Evolutionary conservation across 345 rosid species (phyloP), one percentile per base, ranked within the genome.

Genomic region (Cardiospermum halicacabum): DNA sequence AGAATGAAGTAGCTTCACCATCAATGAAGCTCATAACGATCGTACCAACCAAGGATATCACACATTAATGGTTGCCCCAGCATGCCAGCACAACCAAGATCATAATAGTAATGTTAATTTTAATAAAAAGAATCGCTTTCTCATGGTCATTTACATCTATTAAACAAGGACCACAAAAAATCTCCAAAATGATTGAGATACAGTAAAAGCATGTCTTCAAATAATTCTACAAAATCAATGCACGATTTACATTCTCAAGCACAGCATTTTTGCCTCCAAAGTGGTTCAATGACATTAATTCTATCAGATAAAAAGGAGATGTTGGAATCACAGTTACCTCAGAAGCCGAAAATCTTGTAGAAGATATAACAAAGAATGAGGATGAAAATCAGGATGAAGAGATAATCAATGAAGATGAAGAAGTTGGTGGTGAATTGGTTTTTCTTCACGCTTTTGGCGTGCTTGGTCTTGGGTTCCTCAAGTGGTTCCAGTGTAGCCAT

Each of bases 371-470:
- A 70, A 28, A 89, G 82, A 72, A 92, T 84, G 51, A 63, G 57
- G 36, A 81, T 19, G 71, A 81, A 83, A 56, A 75, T 55, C 68
- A 69, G 10, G 70, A 86, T 67, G 80, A 85, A 89, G 27, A 85
- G 53, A 76, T 85, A 85, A 63, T 92, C 96, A 26, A 92, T 82
- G 65, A 83, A 74, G 42, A 85, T 82, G 73, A 87, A 92, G 68
- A 87, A 77, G 18, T 75, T 71, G 9, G 85, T 80, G 1, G 92
- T 84, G 26, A 87, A 90, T 70, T 82, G 95, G 72, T 76, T 84
- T 73, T 83, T 68, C 31, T 78, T 84, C 70, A 67, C 53, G 67
- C 25, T 53, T 77, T 55, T 69, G 53, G 26, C 16, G 24, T 5
- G 26, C 40, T 76, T 60, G 26, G 28, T 60, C 45, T 42, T 54